A percentile compares a stretch with the other conserved stretches of the same genome.
phyloP scores from a whole-genome alignment of 2,329 filamentous ascomycete species.

The Aspergillus costaricaensis region DNA sequence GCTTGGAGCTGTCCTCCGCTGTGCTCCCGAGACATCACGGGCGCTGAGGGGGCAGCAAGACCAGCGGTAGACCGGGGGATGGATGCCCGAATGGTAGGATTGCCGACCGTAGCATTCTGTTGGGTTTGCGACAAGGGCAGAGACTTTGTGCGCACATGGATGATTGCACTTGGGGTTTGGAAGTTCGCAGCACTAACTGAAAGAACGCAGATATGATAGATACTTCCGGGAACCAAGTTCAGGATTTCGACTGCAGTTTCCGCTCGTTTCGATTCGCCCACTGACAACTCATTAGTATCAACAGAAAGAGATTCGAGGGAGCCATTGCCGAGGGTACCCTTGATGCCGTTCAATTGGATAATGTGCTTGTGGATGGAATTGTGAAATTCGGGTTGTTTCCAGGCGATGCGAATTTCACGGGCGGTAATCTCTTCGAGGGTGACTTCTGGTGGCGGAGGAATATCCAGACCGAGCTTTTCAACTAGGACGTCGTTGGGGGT shows the following conservation, averaged over 20 bases:
- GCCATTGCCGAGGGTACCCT: slow-evolving; percentile 58
- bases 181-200: slow-evolving; percentile 91
- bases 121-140: slow-evolving; percentile 43
- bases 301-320: slow-evolving; percentile 2
- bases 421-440: slow-evolving; percentile 86
- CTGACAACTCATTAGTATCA: slow-evolving; percentile 46
- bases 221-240: slow-evolving; percentile 80
- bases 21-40: slow-evolving; percentile 66
- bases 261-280: slow-evolving; percentile 78
- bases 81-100: slow-evolving; percentile 54
- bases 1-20: slow-evolving; percentile 56
- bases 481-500: slow-evolving; percentile 91
- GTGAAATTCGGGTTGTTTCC: slow-evolving; percentile 72
- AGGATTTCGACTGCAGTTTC: slow-evolving; percentile 91
- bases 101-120: slow-evolving; percentile 35
- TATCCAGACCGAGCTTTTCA: slow-evolving; percentile 87
- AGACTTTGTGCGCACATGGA: slow-evolving; percentile 75
- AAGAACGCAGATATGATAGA: slow-evolving; percentile 91
- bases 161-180: slow-evolving; percentile 80
- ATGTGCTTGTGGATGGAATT: slow-evolving; percentile 79
- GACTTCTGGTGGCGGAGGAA: slow-evolving; percentile 84
- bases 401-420: slow-evolving; percentile 85
- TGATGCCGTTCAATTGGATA: slow-evolving; percentile 90
- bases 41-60: slow-evolving; percentile 61
- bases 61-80: slow-evolving; percentile 56